Conservation (phyloP, 2,329 filamentous ascomycete genomes). For the Bipolaris gigantea region DNA sequence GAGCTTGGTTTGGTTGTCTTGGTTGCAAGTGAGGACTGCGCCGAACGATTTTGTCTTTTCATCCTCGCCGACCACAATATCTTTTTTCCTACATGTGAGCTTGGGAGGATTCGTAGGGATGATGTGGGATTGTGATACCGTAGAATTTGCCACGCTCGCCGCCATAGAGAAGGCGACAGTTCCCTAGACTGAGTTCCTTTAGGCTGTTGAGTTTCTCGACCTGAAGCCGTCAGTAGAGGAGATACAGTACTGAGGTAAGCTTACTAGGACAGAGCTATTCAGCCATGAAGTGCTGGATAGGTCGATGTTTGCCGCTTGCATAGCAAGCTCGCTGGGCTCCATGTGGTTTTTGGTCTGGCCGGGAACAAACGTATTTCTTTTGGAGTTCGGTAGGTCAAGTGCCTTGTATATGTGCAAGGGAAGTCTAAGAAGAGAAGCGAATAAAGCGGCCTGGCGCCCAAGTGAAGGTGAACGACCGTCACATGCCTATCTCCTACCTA, state of each 20-base stretch:
- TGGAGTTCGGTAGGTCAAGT: too few relatives aligned
- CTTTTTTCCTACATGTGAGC: conserved; percentile 13
- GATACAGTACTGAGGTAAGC: accelerated
- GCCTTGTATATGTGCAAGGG: too few relatives aligned
- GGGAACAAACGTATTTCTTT: background rate
- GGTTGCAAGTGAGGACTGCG: conserved; percentile 93
- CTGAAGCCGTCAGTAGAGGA: conserved; percentile 56
- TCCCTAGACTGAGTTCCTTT: conserved; percentile 20
- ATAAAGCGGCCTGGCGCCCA: too few relatives aligned
- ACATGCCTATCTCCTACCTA: too few relatives aligned
- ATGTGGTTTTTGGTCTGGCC: background rate
- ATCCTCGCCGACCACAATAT: conserved; percentile 21
- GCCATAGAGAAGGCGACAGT: conserved; percentile 35
- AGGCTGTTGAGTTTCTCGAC: conserved; percentile 51
- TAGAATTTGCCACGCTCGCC: conserved; percentile 30
- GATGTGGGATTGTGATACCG: conserved; percentile 10
- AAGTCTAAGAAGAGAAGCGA: too few relatives aligned
- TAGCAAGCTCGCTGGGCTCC: background rate
- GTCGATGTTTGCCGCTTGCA: background rate
- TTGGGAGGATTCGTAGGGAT: background rate
- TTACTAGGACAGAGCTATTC: conserved; percentile 10
- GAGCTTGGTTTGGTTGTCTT: conserved; percentile 71
- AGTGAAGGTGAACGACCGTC: too few relatives aligned
- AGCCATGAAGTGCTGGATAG: conserved; percentile 5
- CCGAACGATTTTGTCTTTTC: conserved; percentile 64